Evolutionary conservation across 1,139 yeast species (phyloP), one percentile per base, ranked within the genome.

Genomic region (Groenewaldozyma auringiensis): DNA sequence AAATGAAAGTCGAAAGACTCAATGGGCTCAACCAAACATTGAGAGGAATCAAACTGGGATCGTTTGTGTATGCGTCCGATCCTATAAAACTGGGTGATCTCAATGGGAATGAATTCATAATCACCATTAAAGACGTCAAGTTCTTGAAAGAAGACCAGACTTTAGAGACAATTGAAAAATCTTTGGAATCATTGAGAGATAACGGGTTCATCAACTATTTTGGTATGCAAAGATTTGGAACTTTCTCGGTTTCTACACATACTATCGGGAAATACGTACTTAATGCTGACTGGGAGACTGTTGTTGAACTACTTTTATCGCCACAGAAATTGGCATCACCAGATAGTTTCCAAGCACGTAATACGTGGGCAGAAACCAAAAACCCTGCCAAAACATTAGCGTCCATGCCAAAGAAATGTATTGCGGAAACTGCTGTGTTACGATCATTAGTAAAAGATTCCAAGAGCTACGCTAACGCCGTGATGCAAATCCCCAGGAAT

Each of bases 201-300:
- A 71, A 74, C 27, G 99, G 99, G 0, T 92, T 86, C 56, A 83
- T 92, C 54, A 92, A 92, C 63, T 92, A 94, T 63, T 92, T 76
- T 61, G 99, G 99, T 18, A 83, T 92, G 94, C 99, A 92, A 69
- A 71, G 99, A 60, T 92, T 92, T 63, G 99, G 99, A 29, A 88
- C 98, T 0, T 92, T 88, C 59, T 84, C 96, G 6, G 73, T 87
- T 25, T 86, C 97, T 1, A 89, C 98, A 0, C 96, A 92, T 64
- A 76, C 74, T 31, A 73, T 88, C 45, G 99, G 99, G 43, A 77
- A 78, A 50, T 75, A 75, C 50, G 70, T 92, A 29, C 69, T 92
- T 44, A 72, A 77, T 45, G 79, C 78, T 37, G 80, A 89, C 47
- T 92, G 94, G 89, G 76, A 82, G 57, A 74, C 71, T 11, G 96